Conservation (phyloP, 805 yeast genomes). For the Candida incommunis region DNA sequence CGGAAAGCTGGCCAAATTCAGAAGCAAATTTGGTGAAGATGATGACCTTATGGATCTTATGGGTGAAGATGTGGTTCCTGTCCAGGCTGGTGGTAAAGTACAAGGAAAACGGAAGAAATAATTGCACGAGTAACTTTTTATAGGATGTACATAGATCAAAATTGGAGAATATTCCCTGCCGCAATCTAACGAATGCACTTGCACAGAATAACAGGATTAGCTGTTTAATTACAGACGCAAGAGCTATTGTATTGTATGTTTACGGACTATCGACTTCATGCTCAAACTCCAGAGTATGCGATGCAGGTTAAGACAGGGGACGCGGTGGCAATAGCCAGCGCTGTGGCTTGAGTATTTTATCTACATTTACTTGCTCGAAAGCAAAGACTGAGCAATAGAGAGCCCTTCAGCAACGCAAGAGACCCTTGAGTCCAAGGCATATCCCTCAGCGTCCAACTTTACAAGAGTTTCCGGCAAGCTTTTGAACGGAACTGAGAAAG, state of each 20-base stretch:
- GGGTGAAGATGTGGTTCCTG: conserved; percentile 42
- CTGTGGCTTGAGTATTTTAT: no score
- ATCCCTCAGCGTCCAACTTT: conserved; percentile 47
- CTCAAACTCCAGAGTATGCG: no score
- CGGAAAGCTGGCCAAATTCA: conserved; percentile 44
- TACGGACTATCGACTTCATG: no score
- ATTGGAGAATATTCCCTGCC: no score
- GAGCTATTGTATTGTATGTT: no score
- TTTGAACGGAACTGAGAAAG: conserved; percentile 51
- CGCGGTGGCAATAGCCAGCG: no score
- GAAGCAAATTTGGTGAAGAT: conserved; percentile 19
- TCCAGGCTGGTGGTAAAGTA: conserved; percentile 42
- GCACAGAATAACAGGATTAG: no score
- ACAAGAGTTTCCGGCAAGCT: conserved; percentile 41
- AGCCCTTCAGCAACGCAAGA: conserved; percentile 79
- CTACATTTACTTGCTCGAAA: no score
- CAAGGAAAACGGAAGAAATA: conserved; percentile 27
- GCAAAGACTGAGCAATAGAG: conserved; percentile 29
- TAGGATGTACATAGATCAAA: no score
- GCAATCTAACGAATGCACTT: no score
- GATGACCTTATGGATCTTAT: conserved; percentile 47
- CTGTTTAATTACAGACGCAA: no score
- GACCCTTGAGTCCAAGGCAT: conserved; percentile 72
- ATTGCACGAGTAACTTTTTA: background rate
- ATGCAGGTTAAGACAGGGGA: no score